Evolutionary conservation across 768 basidiomycete genomes (phyloP), one percentile per base, ranked within the genome.

Genomic region (Lactifluus volemus): DNA sequence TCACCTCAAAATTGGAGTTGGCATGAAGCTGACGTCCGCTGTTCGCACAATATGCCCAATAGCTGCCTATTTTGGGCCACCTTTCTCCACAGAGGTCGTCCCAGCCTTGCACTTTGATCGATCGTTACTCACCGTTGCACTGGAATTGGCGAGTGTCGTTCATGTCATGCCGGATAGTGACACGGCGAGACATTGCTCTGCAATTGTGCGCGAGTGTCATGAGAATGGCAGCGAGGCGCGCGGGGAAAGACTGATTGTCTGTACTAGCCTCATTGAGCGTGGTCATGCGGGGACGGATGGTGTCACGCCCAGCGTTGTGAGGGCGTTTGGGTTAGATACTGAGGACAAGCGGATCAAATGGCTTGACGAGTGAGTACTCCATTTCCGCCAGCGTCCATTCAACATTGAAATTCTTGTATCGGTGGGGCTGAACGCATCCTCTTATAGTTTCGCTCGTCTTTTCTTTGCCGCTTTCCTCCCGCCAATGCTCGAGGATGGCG

Each of bases 11-110:
- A 73, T 83, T 1, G 78, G 76, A 6, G 75, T 83, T 52, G 82
- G 82, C 15, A 75, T 83, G 64, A 81, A 80, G 61, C 74, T 84
- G 45, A 83, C 83, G 4, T 81, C 80, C 14, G 81, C 81, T 6
- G 74, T 82, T 17, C 79, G 83, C 60, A 81, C 81, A 1, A 82
- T 84, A 48, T 83, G 81, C n/a, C 81, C 81, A 2, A 78, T 80
- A 47, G 80, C 81, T 5, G 82, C 81, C 1, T 81, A 79, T 65
- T 68, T 83, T 11, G 81, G 81, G 1, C 81, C 81, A 2, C 76
- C 80, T 19, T 84, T 84, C 68, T 82, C 81, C 3, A 68, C 75
- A 1, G 72, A 79, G 48, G 78, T 83, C 29, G 78, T 82, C 30
- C 81, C 81, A 5, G 73, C 65, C 10, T 73, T 84, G 17, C 74